These are phyloP conservation scores for Dianthus caryophyllus DNA, from an alignment of 148 eudicot genomes.

Conservation along the genomic window DNA sequence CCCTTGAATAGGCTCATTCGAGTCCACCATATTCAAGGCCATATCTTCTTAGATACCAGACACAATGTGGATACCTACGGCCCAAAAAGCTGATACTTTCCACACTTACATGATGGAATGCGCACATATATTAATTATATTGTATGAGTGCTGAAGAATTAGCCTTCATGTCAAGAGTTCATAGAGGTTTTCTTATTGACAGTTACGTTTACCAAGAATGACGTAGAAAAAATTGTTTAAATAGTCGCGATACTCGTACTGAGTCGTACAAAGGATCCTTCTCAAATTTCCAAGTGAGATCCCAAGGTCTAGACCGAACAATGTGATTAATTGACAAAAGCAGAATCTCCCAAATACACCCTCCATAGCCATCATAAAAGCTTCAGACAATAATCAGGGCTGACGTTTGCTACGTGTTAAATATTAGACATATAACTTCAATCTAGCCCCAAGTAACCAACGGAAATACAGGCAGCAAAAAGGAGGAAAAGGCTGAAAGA, in stretches of 20 bases:
- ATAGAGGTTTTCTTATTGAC: background rate
- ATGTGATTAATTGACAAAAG: background rate
- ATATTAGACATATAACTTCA: background rate
- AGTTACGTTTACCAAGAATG: background rate
- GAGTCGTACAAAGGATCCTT: background rate
- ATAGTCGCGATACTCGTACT: too few relatives aligned
- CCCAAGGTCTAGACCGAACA: background rate
- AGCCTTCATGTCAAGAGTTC: background rate
- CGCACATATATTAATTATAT: too few relatives aligned
- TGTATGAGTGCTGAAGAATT: background rate
- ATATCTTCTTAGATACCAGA: background rate
- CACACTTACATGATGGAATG: background rate
- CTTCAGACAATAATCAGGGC: background rate
- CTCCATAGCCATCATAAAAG: too few relatives aligned
- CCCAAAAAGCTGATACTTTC: background rate
- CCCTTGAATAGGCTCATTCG: background rate
- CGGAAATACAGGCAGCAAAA: background rate
- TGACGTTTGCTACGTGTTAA: background rate
- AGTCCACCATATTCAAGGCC: background rate
- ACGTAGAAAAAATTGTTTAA: background rate
- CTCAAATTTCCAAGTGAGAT: background rate
- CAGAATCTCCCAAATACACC: background rate
- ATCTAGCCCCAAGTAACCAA: slow-evolving; percentile 4
- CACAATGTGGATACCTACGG: background rate
- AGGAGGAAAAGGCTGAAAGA: slow-evolving; percentile 22